These are phyloP conservation scores for Spizellomyces sp. DNA, from an alignment of 192 early-diverging fungal genomes.

Conservation along the genomic window DNA sequence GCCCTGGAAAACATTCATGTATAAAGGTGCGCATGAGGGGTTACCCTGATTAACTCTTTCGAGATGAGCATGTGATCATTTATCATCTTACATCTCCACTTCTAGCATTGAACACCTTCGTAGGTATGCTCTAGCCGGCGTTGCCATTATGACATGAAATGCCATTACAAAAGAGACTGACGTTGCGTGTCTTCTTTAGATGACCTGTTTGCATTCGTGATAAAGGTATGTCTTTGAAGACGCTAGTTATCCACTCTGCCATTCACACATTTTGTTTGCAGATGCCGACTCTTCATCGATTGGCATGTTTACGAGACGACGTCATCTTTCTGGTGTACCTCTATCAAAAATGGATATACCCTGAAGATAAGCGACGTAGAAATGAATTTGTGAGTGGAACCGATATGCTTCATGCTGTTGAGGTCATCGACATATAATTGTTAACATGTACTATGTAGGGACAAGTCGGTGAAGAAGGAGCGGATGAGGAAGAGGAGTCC, in stretches of 20 bases:
- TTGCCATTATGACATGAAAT: not conserved
- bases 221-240: constrained; percentile 53
- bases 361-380: constrained; percentile 76
- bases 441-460: constrained; percentile 5
- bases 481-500: constrained; percentile 28
- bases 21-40: constrained; percentile 60
- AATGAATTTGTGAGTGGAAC: constrained; percentile 76
- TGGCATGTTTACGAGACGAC: constrained; percentile 86
- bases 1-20: constrained; percentile 93
- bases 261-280: not conserved
- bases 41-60: not conserved
- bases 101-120: constrained; percentile 58
- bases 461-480: constrained; percentile 42
- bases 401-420: not conserved
- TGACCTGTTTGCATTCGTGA: constrained; percentile 91
- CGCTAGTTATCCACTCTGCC: not conserved
- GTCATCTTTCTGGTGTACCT: constrained; percentile 86
- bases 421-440: too few relatives aligned
- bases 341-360: constrained; percentile 81
- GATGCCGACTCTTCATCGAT: constrained; percentile 86
- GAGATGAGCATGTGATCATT: not conserved
- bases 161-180: not conserved
- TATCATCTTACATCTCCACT: not conserved
- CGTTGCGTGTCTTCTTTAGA: constrained; percentile 67
- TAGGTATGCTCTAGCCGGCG: constrained; percentile 31